These are phyloP conservation scores for Tuber melanosporum DNA, from an alignment of 495 filamentous ascomycete genomes.

Conservation along the genomic window DNA sequence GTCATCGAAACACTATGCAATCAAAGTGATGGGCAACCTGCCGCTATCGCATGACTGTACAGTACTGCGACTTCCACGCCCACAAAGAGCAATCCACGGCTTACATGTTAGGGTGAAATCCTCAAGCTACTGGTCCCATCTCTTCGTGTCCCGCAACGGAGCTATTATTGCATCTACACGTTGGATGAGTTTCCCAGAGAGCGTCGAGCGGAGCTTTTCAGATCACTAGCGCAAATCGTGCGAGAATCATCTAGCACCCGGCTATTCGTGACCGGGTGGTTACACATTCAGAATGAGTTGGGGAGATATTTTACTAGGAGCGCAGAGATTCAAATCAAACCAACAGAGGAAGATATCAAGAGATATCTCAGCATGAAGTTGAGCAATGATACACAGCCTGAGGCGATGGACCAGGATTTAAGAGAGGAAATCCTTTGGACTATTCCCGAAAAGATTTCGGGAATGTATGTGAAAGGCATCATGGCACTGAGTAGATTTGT, in stretches of 20 bases:
- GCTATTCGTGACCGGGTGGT: not conserved
- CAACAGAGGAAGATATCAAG: not conserved
- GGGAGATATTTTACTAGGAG: not conserved
- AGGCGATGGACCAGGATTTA: not conserved
- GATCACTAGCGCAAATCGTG: not conserved
- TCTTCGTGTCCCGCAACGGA: not conserved
- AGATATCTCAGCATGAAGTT: not conserved
- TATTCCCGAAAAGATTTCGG: not conserved
- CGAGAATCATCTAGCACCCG: not conserved
- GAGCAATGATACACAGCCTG: not conserved
- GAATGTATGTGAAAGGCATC: not conserved
- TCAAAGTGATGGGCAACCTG: not conserved
- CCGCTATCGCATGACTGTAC: not conserved
- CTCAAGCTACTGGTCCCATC: not conserved
- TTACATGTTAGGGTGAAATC: not conserved
- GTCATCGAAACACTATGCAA: not conserved
- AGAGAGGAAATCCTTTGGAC: not conserved
- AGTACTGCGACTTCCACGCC: not conserved
- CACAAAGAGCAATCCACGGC: not conserved
- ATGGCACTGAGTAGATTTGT: not conserved
- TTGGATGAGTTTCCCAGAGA: not conserved
- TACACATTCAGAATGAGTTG: not conserved
- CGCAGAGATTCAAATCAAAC: not conserved
- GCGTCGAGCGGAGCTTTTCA: not conserved
- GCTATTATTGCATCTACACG: not conserved